Evolutionary conservation across 306 rosid species (phyloP), one percentile per base, ranked within the genome.

Genomic region (Sindora glabra): DNA sequence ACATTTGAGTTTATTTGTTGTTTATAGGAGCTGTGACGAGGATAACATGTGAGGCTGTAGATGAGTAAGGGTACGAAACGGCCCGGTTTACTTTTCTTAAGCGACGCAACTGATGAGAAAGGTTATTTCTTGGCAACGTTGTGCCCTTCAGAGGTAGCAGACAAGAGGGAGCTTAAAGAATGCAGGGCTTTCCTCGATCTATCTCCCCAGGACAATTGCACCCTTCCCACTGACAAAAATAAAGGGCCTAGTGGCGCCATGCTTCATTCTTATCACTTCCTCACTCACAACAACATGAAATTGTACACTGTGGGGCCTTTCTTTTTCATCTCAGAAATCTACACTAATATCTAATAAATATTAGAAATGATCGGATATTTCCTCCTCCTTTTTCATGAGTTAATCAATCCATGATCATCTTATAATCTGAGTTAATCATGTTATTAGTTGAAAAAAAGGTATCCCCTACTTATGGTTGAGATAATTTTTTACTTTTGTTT

Each of bases 71-170:
- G 13, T 45, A 60, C 3, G 79, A 77, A 61, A 34, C 72, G 29
- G 44, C 53, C 34, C 72, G 80, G 10, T 64, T 68, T 49, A 36
- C 78, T 18, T n/a, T 77, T 79, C 70, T 48, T 82, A 42, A 77
- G 86, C 39, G 75, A 56, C 0, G 65, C 65, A 64, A 74, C 72
- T 3, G 66, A 79, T 39, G 64, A 19, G 19, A 72, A 67, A 30
- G 89, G 84, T 2, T 82, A 72, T 60, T 85, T 82, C 69, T 59
- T 86, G 9, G 86, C 86, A 45, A 86, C 84, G 0, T 10, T 82
- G 32, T 44, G 61, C 33, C 58, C 67, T 44, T 23, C 36, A 16
- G 86, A 86, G 77, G 67, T 79, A 2, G 29, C 22, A 52, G 72
- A 45, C 9, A 54, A 77, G 3, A 12, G 56, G 44, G 55, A 49